A percentile compares a stretch with the other conserved stretches of the same genome.
Evolutionary conservation across 305 asterid genomes (phyloP).

Genomic region (Fraxinus sp.): DNA sequence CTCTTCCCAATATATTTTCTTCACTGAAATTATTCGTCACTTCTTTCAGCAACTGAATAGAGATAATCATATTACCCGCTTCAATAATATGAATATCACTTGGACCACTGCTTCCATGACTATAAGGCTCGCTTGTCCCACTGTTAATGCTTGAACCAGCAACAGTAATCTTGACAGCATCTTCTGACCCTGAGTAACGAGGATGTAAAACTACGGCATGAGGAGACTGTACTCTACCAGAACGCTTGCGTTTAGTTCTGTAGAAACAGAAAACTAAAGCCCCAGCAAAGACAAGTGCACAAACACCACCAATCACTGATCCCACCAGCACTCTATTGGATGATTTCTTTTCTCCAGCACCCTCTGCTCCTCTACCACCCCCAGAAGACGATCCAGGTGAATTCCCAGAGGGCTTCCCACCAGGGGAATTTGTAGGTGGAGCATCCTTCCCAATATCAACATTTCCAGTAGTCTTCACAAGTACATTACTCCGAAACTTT

Average conservation of each 20-base stretch:
- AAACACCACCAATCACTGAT: conserved; percentile 64
- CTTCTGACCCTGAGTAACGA: conserved; percentile 75
- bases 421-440: conserved; percentile 35
- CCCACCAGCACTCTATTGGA: conserved; percentile 56
- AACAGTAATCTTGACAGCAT: conserved; percentile 69
- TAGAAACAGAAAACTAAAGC: conserved; percentile 45
- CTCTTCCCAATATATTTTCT: conserved; percentile 67
- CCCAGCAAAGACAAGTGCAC: conserved; percentile 47
- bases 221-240: conserved; percentile 56
- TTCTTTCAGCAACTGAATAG: conserved; percentile 68
- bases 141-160: conserved; percentile 61
- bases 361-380: conserved; percentile 27
- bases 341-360: conserved; percentile 46
- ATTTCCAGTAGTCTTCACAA: conserved; percentile 52
- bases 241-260: conserved; percentile 46
- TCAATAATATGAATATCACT: conserved; percentile 71
- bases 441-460: conserved; percentile 61
- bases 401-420: conserved; percentile 26
- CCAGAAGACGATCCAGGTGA: conserved; percentile 27
- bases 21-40: conserved; percentile 79
- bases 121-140: conserved; percentile 54
- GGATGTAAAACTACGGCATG: conserved; percentile 70
- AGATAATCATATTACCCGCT: conserved; percentile 72
- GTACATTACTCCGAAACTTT: conserved; percentile 39
- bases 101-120: conserved; percentile 61